These are phyloP conservation scores for Bipolaris bicolor DNA, from an alignment of 2,329 filamentous ascomycete species.

Conservation along the genomic window DNA sequence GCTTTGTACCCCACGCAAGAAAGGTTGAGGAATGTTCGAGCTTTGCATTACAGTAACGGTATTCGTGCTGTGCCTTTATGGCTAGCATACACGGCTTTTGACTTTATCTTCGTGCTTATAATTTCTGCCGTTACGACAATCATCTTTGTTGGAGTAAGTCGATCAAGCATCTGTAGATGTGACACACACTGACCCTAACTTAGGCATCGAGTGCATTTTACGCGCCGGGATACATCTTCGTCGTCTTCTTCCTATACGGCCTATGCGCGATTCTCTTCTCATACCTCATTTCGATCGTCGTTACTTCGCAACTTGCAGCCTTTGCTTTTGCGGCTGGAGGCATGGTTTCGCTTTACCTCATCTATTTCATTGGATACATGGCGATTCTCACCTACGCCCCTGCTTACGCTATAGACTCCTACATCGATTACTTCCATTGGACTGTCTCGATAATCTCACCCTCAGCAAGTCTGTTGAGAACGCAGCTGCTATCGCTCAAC, in stretches of 20 bases:
- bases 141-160: conserved; percentile 66
- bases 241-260: conserved; percentile 81
- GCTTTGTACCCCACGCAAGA: conserved; percentile 88
- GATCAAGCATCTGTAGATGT: background rate
- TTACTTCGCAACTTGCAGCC: conserved; percentile 77
- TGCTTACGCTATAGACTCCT: conserved; percentile 69
- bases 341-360: conserved; percentile 64
- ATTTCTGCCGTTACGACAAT: conserved; percentile 70
- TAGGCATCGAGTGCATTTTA: conserved; percentile 71
- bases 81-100: conserved; percentile 81
- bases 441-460: conserved; percentile 76
- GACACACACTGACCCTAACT: conserved; percentile 17
- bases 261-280: conserved; percentile 76
- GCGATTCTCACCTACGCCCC: conserved; percentile 76
- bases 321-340: conserved; percentile 82
- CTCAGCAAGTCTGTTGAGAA: conserved; percentile 74
- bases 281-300: conserved; percentile 82
- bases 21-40: conserved; percentile 76
- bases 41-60: conserved; percentile 89
- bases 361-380: conserved; percentile 56
- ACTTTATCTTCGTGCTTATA: conserved; percentile 74
- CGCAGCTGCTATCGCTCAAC: conserved; percentile 80
- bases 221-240: conserved; percentile 78
- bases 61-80: conserved; percentile 82
- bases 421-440: conserved; percentile 75